A percentile compares a stretch with the other conserved stretches of the same genome.
These are phyloP conservation scores for Adansonia madagascariensis DNA, from an alignment of 441 rosid species.

Conservation along the genomic window DNA sequence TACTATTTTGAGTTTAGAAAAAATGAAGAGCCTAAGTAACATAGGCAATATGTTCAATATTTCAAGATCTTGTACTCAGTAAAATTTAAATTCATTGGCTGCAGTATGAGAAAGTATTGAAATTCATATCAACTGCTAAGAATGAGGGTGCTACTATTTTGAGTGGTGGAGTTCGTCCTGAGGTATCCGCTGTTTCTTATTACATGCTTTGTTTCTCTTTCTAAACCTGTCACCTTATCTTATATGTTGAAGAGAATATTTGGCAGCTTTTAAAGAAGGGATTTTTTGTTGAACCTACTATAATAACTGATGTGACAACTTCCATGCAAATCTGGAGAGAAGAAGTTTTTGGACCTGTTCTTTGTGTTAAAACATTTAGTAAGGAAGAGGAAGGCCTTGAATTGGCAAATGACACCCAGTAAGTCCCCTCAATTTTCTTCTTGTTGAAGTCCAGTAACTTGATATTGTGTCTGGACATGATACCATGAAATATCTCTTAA, in stretches of 20 bases:
- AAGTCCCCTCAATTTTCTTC: slow-evolving; percentile 37
- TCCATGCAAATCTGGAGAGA: slow-evolving; percentile 99
- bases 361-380: slow-evolving; percentile 83
- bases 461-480: background rate
- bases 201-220: slow-evolving; percentile 10
- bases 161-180: slow-evolving; percentile 82
- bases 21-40: no score
- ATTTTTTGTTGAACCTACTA: slow-evolving; percentile 80
- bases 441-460: background rate
- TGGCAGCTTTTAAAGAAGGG: slow-evolving; percentile 81
- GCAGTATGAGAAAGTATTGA: slow-evolving; percentile 81
- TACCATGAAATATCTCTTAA: background rate
- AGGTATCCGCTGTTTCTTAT: slow-evolving; percentile 42
- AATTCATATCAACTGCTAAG: slow-evolving; percentile 79
- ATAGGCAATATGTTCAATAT: background rate
- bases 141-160: slow-evolving; percentile 89
- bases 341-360: slow-evolving; percentile 97
- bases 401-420: slow-evolving; percentile 92
- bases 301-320: slow-evolving; percentile 73
- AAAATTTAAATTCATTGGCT: slow-evolving; percentile 27
- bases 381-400: slow-evolving; percentile 94
- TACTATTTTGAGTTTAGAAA: slow-evolving; percentile 61
- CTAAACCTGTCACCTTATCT: background rate
- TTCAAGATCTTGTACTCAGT: slow-evolving; percentile 10
- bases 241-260: slow-evolving; percentile 27